A percentile compares a stretch with the other conserved stretches of the same genome.
Evolutionary conservation across 305 asterid genomes (phyloP).

Genomic region (Fraxinus dipetala): DNA sequence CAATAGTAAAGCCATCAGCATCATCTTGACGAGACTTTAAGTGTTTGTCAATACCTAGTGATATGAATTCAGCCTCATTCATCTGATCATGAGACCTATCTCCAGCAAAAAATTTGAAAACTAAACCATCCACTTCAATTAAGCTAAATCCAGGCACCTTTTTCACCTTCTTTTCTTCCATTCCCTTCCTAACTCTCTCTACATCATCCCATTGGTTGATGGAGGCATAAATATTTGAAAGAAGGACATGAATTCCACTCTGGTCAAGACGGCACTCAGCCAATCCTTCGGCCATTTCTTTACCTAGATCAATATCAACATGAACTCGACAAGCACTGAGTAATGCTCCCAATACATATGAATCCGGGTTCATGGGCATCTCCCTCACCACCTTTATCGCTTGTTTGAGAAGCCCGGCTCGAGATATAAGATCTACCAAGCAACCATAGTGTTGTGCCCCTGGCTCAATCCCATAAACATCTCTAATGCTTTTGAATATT

Average conservation of each 20-base stretch:
- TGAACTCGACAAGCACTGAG: conserved; percentile 47
- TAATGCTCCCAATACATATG: conserved; percentile 43
- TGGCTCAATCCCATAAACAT: conserved; percentile 37
- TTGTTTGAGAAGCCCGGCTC: conserved; percentile 46
- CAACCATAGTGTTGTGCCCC: conserved; percentile 46
- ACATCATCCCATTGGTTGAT: conserved; percentile 45
- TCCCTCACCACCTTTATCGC: conserved; percentile 35
- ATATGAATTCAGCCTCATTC: conserved; percentile 8
- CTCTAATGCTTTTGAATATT: conserved; percentile 39
- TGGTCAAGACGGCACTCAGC: conserved; percentile 28
- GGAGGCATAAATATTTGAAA: conserved; percentile 52
- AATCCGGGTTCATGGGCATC: conserved; percentile 43
- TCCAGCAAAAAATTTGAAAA: conserved; percentile 34
- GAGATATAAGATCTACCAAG: conserved; percentile 48
- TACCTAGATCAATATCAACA: conserved; percentile 30
- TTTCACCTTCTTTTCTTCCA: conserved; percentile 42
- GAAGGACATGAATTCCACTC: conserved; percentile 41
- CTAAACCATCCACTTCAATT: conserved; percentile 34
- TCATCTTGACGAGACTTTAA: conserved; percentile 20
- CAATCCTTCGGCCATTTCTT: conserved; percentile 27
- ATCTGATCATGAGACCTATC: conserved; percentile 14
- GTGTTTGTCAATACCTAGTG: conserved; percentile 20
- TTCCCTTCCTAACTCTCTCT: conserved; percentile 42
- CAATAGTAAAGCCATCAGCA: background rate
- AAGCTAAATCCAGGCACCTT: conserved; percentile 52